Evolutionary conservation across 192 early-diverging fungal genomes (phyloP).

Genomic region (Nowakowskiella sp.): DNA sequence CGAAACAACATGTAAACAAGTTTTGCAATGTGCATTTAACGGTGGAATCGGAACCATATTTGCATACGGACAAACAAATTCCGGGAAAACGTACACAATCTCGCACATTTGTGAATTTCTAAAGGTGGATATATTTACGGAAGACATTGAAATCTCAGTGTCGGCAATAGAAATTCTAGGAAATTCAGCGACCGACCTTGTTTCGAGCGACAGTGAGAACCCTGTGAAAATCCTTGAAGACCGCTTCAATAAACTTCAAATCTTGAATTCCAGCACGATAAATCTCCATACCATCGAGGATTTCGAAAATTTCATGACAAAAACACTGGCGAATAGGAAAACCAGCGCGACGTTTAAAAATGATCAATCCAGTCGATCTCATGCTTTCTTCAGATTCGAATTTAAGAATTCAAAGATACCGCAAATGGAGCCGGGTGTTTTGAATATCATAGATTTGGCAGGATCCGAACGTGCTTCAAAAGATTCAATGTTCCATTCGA

Average conservation of each 20-base stretch:
- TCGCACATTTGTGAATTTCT: slow-evolving; percentile 5
- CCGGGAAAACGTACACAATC: slow-evolving; percentile 47
- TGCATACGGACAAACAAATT: slow-evolving; percentile 48
- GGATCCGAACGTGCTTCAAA: slow-evolving; percentile 30
- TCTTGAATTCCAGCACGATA: background rate
- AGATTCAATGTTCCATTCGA: slow-evolving; percentile 33
- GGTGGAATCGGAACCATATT: slow-evolving; percentile 31
- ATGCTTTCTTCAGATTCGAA: slow-evolving; percentile 10
- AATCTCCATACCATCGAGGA: slow-evolving; percentile 33
- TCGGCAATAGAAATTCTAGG: background rate
- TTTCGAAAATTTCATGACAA: slow-evolving; percentile 23
- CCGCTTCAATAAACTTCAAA: background rate
- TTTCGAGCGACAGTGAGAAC: slow-evolving; percentile 2
- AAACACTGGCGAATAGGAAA: slow-evolving; percentile 12
- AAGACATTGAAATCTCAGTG: background rate
- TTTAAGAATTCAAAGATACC: slow-evolving; percentile 25
- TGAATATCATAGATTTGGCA: slow-evolving; percentile 46
- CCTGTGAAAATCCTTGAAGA: slow-evolving; percentile 23
- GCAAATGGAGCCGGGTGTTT: slow-evolving; percentile 33
- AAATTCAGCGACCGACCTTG: too few relatives aligned
- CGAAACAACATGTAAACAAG: too few relatives aligned
- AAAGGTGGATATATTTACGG: background rate
- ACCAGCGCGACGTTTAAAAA: slow-evolving; percentile 14
- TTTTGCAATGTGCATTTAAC: too few relatives aligned
- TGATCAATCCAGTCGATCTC: slow-evolving; percentile 19